Base-by-base conservation (phyloP, 148 eudicot genomes). In the Spergularia marina region DNA sequence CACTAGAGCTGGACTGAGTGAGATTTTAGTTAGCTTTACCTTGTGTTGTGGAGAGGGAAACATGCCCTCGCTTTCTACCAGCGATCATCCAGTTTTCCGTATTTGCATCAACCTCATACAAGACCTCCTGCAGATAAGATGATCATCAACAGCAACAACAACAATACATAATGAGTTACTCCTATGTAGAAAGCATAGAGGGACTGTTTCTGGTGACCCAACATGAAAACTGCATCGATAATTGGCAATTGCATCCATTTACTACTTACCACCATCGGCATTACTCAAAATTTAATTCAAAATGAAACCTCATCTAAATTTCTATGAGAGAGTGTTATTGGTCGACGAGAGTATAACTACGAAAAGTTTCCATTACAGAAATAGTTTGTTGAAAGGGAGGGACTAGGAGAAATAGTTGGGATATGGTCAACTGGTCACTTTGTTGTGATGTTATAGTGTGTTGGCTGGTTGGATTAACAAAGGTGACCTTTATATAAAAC, bases 21-120 rank as follows among this genome's bases (percentile, higher is more conserved):
- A 9, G 2, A 16, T 70, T 70, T 49, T 21, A 53, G 13, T 51
- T 11, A 53, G 39, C 13, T 16, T 52, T 85, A 92, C 99, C 99
- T 88, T 89, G 91, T 82, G 91, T 73, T 25, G 84, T 79, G 66
- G 96, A 90, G 74, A 95, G 94, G 40, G 90, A 77, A 41, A 79
- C 86, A 75, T 95, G 87, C 59, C 97, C 99, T 61, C 94, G 87
- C 86, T 95, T 95, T 85, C 98, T 89, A 71, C 98, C 99, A 69
- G 99, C 99, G 73, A 95, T 86, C 99, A 95, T 95, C 99, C 99
- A 95, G 85, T 88, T 89, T 70, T 90, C 96, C 23, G 96, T 78
- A 87, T 89, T 92, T 44, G 96, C 99, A 78, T 87, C 79, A 18
- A 95, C 89, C 89, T 95, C 98, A 63, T 92, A 95, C 53, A 89